These are phyloP conservation scores for Orychophragmus violaceus DNA, from an alignment of 345 rosid genomes.

Conservation along the genomic window DNA sequence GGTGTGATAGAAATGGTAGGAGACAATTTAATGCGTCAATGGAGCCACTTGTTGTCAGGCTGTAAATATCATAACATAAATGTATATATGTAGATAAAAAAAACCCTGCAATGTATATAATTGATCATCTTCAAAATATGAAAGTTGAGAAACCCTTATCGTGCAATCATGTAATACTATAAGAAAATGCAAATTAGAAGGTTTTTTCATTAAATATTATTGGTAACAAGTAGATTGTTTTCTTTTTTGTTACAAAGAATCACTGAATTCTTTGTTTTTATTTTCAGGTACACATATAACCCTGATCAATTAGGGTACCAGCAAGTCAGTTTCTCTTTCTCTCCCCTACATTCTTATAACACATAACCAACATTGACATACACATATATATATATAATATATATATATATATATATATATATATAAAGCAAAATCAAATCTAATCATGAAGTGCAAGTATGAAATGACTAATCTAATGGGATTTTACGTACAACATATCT, in stretches of 20 bases:
- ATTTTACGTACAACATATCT: constrained; percentile 24
- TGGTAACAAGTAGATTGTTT: neutral
- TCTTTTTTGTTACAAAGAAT: neutral
- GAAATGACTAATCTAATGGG: constrained; percentile 15
- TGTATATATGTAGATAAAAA: neutral
- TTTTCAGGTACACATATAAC: constrained; percentile 59
- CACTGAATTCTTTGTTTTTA: constrained; percentile 17
- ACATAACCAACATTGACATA: neutral
- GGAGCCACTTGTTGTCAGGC: constrained; percentile 34
- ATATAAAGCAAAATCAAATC: constrained; percentile 5
- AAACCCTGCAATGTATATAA: neutral
- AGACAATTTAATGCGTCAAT: constrained; percentile 31
- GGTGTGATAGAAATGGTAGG: constrained; percentile 19
- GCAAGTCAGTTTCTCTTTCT: constrained; percentile 43
- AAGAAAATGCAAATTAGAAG: neutral
- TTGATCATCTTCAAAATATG: too few relatives aligned
- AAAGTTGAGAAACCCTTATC: constrained; percentile 3
- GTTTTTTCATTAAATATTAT: too few relatives aligned
- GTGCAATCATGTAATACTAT: neutral
- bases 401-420: neutral
- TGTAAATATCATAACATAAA: constrained; percentile 25
- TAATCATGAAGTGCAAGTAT: constrained; percentile 15
- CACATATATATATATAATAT: neutral
- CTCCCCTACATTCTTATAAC: neutral
- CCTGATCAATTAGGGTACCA: constrained; percentile 68